Conservation (phyloP, 2,329 filamentous ascomycete genomes). For the Sclerotinia nivalis region DNA sequence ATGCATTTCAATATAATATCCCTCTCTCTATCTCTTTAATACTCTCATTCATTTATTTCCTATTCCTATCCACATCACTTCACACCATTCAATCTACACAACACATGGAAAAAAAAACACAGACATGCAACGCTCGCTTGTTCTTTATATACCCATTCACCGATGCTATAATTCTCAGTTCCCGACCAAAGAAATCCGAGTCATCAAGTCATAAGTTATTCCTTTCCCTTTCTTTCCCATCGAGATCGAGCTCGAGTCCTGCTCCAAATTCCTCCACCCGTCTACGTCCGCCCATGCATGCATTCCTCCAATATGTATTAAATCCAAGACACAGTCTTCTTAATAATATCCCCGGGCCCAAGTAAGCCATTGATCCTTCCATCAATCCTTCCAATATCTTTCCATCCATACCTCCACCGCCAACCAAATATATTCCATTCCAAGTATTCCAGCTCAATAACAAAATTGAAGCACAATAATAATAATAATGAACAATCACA, state of each 20-base stretch:
- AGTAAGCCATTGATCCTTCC: slow-evolving; percentile 3
- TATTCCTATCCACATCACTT: background rate
- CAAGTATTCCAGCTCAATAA: slow-evolving; percentile 9
- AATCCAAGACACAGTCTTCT: slow-evolving; percentile 9
- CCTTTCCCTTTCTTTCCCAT: background rate
- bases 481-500: slow-evolving; percentile 8
- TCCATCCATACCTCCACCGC: slow-evolving; percentile 14
- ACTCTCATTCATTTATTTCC: background rate
- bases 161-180: slow-evolving; percentile 18
- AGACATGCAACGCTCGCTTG: slow-evolving; percentile 4
- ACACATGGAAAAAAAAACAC: background rate
- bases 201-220: slow-evolving; percentile 11
- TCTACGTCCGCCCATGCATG: background rate
- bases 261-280: background rate
- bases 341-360: background rate
- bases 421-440: slow-evolving; percentile 12
- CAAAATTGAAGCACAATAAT: slow-evolving; percentile 1
- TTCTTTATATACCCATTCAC: slow-evolving; percentile 1
- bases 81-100: background rate
- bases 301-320: background rate
- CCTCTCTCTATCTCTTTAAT: background rate
- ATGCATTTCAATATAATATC: slow-evolving; percentile 11
- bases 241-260: background rate
- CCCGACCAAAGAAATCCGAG: slow-evolving; percentile 11
- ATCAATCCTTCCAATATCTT: background rate